Base-by-base conservation (phyloP, 495 filamentous ascomycete genomes). In the Aspergillus sparsus region DNA sequence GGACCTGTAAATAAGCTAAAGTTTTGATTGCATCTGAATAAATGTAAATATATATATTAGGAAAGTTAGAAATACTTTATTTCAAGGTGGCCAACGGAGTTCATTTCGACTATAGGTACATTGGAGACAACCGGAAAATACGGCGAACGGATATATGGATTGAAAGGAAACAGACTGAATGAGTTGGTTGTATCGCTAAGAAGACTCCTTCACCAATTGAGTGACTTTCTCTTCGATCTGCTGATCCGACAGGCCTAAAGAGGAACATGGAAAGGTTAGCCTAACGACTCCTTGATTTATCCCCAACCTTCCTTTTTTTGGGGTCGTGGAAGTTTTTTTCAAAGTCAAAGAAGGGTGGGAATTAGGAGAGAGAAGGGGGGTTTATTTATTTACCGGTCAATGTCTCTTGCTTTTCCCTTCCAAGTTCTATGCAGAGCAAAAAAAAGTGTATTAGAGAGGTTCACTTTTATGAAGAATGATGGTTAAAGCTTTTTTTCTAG, bases 141-240 rank as follows among this genome's bases (percentile, higher is more conserved):
- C 65, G 68, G 66, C 67, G 63, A 58, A 69, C 63, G 61, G 58
- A 68, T 57, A 71, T 73, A 27, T 27, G 21, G 3, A 27, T 27
- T 27, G 21, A 15, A n/a, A 34, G 7, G 39, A 15, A 60, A 68
- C 55, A 68, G 49, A 18, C 6, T 16, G 65, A 61, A 62, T 61
- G 54, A 39, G 50, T 31, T 50, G 44, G 47, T 49, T 61, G 64
- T 51, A 32, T 59, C 62, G 55, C 70, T 75, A 78, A 71, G 70
- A 74, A 60, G 68, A 62, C 65, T 67, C 79, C 80, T 92, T 92
- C 50, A 96, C 93, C 62, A 98, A 78, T 56, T 82, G 80, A 57
- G 91, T 87, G 60, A 98, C 85, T 64, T 86, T 86, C 50, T 91
- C 89, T 79, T 98, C 95, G 66, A 98, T 96, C 76, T 93, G 85